Evolutionary conservation across 208 protist genomes (phyloP).

Genomic region (Herpetomonas muscarum): DNA sequence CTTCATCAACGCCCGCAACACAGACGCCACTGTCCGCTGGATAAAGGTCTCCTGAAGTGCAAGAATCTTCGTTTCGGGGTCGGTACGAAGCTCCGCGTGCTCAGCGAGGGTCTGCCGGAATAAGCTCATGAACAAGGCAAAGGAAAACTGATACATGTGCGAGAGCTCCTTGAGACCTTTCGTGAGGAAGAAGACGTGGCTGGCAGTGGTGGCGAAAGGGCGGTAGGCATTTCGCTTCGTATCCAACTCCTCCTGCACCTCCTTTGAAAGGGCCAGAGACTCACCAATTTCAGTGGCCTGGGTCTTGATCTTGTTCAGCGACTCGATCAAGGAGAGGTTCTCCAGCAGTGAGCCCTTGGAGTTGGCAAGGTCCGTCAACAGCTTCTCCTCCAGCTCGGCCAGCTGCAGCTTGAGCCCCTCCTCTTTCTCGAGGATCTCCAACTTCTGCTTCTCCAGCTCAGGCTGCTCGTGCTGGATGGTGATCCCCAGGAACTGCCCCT

Average conservation of each 20-base stretch:
- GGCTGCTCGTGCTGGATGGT: conserved; percentile 98
- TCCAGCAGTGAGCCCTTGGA: conserved; percentile 95
- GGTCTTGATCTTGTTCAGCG: conserved; percentile 95
- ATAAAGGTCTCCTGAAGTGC: conserved; percentile 78
- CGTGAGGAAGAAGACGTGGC: conserved; percentile 93
- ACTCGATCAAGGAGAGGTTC: conserved; percentile 93
- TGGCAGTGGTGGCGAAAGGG: conserved; percentile 88
- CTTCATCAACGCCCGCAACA: conserved; percentile 94
- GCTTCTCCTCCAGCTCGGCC: conserved; percentile 88
- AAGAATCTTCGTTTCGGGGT: conserved; percentile 84
- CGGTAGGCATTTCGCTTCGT: conserved; percentile 93
- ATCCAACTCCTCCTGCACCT: conserved; percentile 91
- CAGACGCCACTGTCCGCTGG: conserved; percentile 66
- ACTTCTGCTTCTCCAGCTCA: conserved; percentile 94
- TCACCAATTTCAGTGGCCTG: conserved; percentile 87
- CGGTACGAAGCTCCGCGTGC: conserved; percentile 70
- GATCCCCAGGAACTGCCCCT: conserved; percentile 96
- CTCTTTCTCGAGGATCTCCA: conserved; percentile 92
- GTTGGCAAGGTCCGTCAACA: conserved; percentile 92
- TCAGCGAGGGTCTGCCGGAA: conserved; percentile 62
- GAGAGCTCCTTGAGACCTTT: conserved; percentile 87
- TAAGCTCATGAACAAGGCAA: conserved; percentile 88
- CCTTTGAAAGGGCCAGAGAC: conserved; percentile 82
- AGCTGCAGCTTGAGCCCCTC: conserved; percentile 96
- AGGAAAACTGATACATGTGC: conserved; percentile 98